These are phyloP conservation scores for Lactuca sativa DNA, from an alignment of 129 eudicot species.

Conservation along the genomic window DNA sequence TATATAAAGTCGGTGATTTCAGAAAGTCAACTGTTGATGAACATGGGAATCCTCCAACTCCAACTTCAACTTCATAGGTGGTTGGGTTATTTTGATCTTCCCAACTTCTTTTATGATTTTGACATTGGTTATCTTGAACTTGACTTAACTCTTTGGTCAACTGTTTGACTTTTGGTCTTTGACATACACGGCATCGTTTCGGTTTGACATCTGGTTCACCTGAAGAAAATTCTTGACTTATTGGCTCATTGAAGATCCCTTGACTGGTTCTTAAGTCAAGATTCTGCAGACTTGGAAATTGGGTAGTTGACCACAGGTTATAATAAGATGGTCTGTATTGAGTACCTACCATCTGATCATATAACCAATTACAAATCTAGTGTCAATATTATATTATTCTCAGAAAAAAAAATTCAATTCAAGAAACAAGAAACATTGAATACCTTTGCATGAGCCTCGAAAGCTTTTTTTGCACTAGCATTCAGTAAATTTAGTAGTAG, in stretches of 20 bases:
- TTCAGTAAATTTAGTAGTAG: constrained; percentile 39
- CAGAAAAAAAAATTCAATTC: background rate
- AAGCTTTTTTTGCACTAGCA: constrained; percentile 33
- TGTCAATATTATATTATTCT: background rate
- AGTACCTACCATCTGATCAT: constrained; percentile 38
- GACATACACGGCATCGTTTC: constrained; percentile 43
- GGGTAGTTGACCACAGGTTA: constrained; percentile 28
- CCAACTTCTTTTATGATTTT: constrained; percentile 29
- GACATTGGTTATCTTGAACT: constrained; percentile 19
- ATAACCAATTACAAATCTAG: background rate
- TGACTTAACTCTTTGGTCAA: constrained; percentile 24
- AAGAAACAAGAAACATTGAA: too few relatives aligned
- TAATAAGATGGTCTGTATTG: constrained; percentile 21
- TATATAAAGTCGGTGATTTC: constrained; percentile 22
- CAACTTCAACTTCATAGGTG: constrained; percentile 18
- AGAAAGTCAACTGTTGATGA: background rate
- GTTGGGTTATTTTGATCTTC: constrained; percentile 19
- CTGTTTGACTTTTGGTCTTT: constrained; percentile 34
- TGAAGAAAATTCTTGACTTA: constrained; percentile 22
- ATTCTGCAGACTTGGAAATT: constrained; percentile 10
- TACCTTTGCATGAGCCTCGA: constrained; percentile 40
- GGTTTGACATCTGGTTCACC: constrained; percentile 24
- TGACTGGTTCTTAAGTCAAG: constrained; percentile 16
- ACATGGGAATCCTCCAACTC: background rate
- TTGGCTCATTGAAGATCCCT: constrained; percentile 10